These are phyloP conservation scores for Fomitopsis betulina DNA, from an alignment of 1,284 basidiomycete species.

Conservation along the genomic window DNA sequence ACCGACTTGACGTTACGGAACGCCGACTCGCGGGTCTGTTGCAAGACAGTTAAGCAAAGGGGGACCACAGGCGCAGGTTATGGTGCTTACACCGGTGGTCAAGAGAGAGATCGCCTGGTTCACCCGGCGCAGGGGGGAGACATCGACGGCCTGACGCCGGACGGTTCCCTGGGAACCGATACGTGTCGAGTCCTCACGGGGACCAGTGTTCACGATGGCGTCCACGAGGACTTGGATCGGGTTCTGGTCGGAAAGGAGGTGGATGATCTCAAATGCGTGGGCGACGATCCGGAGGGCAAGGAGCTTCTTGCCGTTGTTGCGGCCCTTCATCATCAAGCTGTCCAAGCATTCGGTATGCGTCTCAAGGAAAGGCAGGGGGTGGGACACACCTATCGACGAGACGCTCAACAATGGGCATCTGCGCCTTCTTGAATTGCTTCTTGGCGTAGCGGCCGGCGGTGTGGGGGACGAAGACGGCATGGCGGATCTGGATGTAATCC, in stretches of 20 bases:
- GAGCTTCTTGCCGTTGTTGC: conserved; percentile 99
- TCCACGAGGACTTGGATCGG: conserved; percentile 98
- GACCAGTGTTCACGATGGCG: conserved; percentile 99
- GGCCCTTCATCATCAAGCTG: conserved; percentile 99
- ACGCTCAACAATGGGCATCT: conserved; percentile 99
- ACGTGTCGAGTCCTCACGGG: conserved; percentile 99
- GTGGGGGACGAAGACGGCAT: conserved; percentile 97
- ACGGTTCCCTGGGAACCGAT: conserved; percentile 99
- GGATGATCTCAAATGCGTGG: conserved; percentile 99
- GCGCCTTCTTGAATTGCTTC: conserved; percentile 99
- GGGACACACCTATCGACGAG: conserved; percentile 88
- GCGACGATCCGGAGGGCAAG: conserved; percentile 99
- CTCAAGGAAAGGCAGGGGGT: background rate
- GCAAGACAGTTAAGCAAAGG: conserved; percentile 4
- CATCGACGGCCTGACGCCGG: conserved; percentile 99
- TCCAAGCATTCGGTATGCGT: background rate
- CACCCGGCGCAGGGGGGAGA: conserved; percentile 96
- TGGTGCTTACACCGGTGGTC: conserved; percentile 82
- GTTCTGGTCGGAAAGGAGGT: conserved; percentile 99
- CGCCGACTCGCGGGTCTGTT: conserved; percentile 94
- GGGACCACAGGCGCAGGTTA: background rate
- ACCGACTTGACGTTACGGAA: conserved; percentile 99
- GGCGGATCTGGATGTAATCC: conserved; percentile 99
- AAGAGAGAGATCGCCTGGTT: conserved; percentile 97
- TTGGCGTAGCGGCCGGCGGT: conserved; percentile 99